Conservation (phyloP, 441 rosid species). For the Viola pubescens region DNA sequence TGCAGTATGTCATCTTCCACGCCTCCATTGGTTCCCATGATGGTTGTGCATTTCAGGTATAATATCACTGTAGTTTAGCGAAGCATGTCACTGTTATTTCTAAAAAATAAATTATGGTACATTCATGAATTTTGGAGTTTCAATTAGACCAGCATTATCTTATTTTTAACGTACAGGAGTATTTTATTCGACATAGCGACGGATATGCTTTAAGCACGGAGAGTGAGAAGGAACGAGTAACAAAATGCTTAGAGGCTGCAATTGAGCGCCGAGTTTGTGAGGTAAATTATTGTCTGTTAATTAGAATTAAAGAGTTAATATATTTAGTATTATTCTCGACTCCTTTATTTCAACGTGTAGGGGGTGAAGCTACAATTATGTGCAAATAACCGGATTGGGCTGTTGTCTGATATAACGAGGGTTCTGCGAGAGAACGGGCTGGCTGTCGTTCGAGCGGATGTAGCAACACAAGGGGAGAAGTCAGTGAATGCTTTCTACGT, state of each 20-base stretch:
- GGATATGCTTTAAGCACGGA: slow-evolving; percentile 32
- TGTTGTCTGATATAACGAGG: slow-evolving; percentile 41
- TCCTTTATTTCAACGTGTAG: slow-evolving; percentile 13
- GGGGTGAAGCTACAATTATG: slow-evolving; percentile 34
- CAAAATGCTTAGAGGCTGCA: slow-evolving; percentile 49
- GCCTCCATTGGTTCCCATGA: slow-evolving; percentile 45
- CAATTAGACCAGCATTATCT: too few relatives aligned
- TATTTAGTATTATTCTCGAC: too few relatives aligned
- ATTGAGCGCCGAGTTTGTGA: slow-evolving; percentile 45
- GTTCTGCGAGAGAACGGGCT: slow-evolving; percentile 43
- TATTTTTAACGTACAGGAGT: slow-evolving; percentile 29
- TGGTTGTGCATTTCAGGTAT: slow-evolving; percentile 58
- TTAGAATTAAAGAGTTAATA: too few relatives aligned
- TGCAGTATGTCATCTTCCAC: slow-evolving; percentile 74
- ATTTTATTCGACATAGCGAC: slow-evolving; percentile 40
- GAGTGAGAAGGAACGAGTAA: slow-evolving; percentile 35
- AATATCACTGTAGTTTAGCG: too few relatives aligned
- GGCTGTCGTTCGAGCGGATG: slow-evolving; percentile 38
- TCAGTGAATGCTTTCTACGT: slow-evolving; percentile 50
- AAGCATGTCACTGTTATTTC: too few relatives aligned
- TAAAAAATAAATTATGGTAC: too few relatives aligned
- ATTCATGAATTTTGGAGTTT: too few relatives aligned
- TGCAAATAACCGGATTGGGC: slow-evolving; percentile 35
- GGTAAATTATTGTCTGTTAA: slow-evolving; percentile 16
- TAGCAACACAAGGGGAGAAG: slow-evolving; percentile 44